Conservation (phyloP, 2,329 filamentous ascomycete species). For the Elsinoe perseae region DNA sequence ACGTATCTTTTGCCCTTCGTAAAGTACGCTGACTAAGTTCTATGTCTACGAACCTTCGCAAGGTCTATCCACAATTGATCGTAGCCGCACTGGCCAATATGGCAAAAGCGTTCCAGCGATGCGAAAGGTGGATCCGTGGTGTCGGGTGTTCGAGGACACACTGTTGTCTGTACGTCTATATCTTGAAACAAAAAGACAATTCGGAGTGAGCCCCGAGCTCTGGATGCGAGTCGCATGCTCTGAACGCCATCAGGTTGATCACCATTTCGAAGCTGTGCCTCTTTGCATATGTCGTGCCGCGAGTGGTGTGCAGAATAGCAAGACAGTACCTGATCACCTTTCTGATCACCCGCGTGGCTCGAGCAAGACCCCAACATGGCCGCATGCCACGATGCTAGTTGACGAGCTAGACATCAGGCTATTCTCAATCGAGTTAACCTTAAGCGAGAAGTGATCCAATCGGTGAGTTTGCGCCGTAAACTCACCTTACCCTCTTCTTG, state of each 20-base stretch:
- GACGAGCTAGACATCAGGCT: neutral
- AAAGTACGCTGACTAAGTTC: too few species aligned
- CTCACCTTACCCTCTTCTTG: conserved; percentile 2
- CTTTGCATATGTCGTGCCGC: conserved; percentile 5
- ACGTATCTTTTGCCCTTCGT: too few species aligned
- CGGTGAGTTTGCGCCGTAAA: neutral
- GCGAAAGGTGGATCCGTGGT: neutral
- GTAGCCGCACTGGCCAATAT: neutral
- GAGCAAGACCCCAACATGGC: conserved; percentile 4
- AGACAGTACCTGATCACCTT: conserved; percentile 10
- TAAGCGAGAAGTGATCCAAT: conserved; percentile 12
- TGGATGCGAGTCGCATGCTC: too few species aligned
- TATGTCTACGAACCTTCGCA: conserved; percentile 4
- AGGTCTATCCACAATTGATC: conserved; percentile 5
- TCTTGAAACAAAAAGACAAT: neutral
- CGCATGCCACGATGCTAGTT: conserved; percentile 10
- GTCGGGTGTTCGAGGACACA: neutral
- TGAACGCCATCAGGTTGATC: conserved; percentile 1
- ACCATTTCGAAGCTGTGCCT: neutral
- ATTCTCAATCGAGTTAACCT: neutral
- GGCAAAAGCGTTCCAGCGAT: neutral
- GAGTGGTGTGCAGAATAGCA: neutral
- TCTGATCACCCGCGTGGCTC: too few species aligned
- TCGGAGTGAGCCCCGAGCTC: neutral
- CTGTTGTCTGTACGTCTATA: too few species aligned